phyloP scores from a whole-genome alignment of 768 basidiomycete species.

The Leccinum broughii region DNA sequence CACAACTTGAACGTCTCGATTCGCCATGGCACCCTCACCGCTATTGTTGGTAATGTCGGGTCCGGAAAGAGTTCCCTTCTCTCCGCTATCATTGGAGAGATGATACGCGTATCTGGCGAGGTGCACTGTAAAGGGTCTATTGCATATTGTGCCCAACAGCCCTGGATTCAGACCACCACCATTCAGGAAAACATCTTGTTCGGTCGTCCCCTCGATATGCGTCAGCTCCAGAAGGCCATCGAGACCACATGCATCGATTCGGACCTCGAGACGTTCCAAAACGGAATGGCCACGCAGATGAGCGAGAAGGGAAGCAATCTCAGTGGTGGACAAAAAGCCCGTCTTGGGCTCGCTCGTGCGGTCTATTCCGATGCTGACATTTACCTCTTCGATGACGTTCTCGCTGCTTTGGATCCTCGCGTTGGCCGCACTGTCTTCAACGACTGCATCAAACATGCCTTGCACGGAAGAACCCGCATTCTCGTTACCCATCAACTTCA shows the following conservation, averaged over 20 bases:
- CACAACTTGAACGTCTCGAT: conserved; percentile 25
- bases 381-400: conserved; percentile 47
- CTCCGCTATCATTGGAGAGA: conserved; percentile 33
- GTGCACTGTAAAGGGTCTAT: conserved; percentile 26
- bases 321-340: conserved; percentile 51
- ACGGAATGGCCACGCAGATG: conserved; percentile 42
- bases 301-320: conserved; percentile 48
- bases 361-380: conserved; percentile 44
- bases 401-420: conserved; percentile 48
- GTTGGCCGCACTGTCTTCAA: conserved; percentile 38
- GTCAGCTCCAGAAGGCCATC: conserved; percentile 28
- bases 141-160: conserved; percentile 35
- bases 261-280: conserved; percentile 30
- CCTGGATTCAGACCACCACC: conserved; percentile 32
- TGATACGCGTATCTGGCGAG: conserved; percentile 28
- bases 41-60: conserved; percentile 29
- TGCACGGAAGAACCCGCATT: conserved; percentile 28
- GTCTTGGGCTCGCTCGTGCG: conserved; percentile 47
- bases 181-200: conserved; percentile 36
- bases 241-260: conserved; percentile 30
- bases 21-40: conserved; percentile 25
- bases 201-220: conserved; percentile 29
- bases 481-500: conserved; percentile 34
- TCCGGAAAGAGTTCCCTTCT: conserved; percentile 32
- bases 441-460: conserved; percentile 24